These are phyloP conservation scores for Tulasnella sp. DNA, from an alignment of 768 basidiomycete genomes.

Conservation along the genomic window DNA sequence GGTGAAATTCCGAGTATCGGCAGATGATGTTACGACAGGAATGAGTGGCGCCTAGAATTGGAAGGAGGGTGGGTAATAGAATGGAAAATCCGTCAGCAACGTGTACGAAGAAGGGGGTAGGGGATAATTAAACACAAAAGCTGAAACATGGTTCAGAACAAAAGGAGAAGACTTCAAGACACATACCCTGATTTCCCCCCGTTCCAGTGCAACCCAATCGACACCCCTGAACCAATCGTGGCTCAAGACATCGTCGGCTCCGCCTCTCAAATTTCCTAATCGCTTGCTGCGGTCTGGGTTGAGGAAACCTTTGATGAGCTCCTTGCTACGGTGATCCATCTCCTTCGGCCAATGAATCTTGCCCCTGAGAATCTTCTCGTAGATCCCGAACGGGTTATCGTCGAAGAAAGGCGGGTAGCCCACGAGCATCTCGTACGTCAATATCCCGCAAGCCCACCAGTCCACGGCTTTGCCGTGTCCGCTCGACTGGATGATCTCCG, in stretches of 20 bases:
- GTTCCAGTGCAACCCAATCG: conserved; percentile 84
- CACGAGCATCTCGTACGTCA: conserved; percentile 98
- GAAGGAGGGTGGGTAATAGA: conserved; percentile 15
- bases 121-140: not conserved
- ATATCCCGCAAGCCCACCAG: conserved; percentile 98
- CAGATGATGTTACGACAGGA: conserved; percentile 61
- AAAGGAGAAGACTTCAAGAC: conserved; percentile 7
- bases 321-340: conserved; percentile 84
- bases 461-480: conserved; percentile 98
- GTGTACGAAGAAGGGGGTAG: not conserved
- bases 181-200: conserved; percentile 77
- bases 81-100: conserved; percentile 23
- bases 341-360: conserved; percentile 86
- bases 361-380: conserved; percentile 91
- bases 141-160: not conserved
- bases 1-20: conserved; percentile 84
- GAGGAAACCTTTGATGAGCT: conserved; percentile 82
- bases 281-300: conserved; percentile 89
- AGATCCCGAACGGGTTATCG: conserved; percentile 95
- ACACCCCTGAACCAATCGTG: conserved; percentile 96
- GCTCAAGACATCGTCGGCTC: conserved; percentile 82
- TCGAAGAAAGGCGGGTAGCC: conserved; percentile 99
- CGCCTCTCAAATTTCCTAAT: conserved; percentile 88
- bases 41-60: conserved; percentile 29
- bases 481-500: conserved; percentile 96